Conservation (phyloP, 2,329 filamentous ascomycete species). For the Sporothrix schenckii region DNA sequence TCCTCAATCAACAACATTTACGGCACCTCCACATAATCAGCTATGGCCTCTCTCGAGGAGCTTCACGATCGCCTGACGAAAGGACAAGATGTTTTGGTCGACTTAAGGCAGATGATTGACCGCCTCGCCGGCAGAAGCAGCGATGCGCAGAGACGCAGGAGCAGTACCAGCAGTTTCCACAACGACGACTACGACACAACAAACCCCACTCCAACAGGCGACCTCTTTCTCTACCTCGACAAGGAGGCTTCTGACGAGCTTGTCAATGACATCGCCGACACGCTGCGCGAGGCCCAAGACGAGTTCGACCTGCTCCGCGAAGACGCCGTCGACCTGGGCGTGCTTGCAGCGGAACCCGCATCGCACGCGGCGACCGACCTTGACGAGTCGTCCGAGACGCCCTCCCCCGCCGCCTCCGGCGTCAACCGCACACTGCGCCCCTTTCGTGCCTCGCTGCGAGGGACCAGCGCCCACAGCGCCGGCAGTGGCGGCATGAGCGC, state of each 20-base stretch:
- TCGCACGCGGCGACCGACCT: neutral
- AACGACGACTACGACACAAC: neutral
- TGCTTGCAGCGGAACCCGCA: conserved; percentile 42
- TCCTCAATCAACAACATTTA: neutral
- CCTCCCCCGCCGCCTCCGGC: neutral
- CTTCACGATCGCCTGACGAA: conserved; percentile 63
- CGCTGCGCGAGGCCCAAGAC: conserved; percentile 76
- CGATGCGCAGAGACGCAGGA: neutral
- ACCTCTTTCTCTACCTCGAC: conserved; percentile 42
- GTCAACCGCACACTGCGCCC: conserved; percentile 16
- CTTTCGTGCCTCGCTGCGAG: conserved; percentile 1
- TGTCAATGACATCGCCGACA: conserved; percentile 76
- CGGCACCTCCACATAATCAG: neutral
- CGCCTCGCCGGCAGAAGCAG: conserved; percentile 58
- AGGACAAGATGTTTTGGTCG: conserved; percentile 63
- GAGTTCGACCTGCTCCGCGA: conserved; percentile 79
- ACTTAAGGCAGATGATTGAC: conserved; percentile 62
- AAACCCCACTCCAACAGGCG: neutral
- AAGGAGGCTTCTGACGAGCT: conserved; percentile 68
- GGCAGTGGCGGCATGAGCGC: neutral
- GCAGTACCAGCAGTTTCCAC: neutral
- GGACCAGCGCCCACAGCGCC: neutral
- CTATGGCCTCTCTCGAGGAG: conserved; percentile 56
- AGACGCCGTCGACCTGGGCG: conserved; percentile 70
- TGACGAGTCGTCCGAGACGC: neutral